These are phyloP conservation scores for Ramaria sp. DNA, from an alignment of 768 basidiomycete genomes.

Conservation along the genomic window DNA sequence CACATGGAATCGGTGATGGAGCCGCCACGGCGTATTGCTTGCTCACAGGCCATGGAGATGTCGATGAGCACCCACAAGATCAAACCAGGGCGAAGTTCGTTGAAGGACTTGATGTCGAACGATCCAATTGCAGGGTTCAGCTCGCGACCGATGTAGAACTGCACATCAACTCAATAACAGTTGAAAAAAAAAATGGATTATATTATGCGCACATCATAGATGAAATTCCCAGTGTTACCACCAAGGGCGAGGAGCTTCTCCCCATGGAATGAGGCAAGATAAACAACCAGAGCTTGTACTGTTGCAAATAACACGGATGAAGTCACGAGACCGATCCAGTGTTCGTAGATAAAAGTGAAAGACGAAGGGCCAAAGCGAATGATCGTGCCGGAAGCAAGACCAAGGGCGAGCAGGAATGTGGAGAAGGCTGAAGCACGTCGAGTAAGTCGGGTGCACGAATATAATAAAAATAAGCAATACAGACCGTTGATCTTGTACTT, in stretches of 20 bases:
- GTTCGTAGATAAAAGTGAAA: slow-evolving; percentile 86
- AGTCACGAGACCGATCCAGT: slow-evolving; percentile 83
- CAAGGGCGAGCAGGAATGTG: slow-evolving; percentile 75
- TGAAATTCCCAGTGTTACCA: slow-evolving; percentile 79
- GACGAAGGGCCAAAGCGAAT: slow-evolving; percentile 63
- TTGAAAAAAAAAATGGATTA: not conserved
- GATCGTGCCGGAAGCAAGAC: slow-evolving; percentile 59
- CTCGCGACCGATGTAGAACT: slow-evolving; percentile 94
- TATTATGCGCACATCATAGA: slow-evolving; percentile 72
- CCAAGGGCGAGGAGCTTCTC: slow-evolving; percentile 77
- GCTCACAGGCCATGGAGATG: slow-evolving; percentile 84
- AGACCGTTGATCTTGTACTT: slow-evolving; percentile 93
- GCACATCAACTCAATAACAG: not conserved
- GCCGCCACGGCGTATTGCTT: slow-evolving; percentile 72
- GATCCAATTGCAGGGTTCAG: slow-evolving; percentile 79
- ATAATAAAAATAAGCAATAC: slow-evolving; percentile 13
- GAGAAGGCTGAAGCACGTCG: slow-evolving; percentile 52
- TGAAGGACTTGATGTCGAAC: slow-evolving; percentile 70
- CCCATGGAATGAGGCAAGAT: slow-evolving; percentile 54
- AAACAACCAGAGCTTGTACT: slow-evolving; percentile 62
- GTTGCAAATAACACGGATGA: slow-evolving; percentile 72
- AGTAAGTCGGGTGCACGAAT: not conserved
- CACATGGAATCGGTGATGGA: slow-evolving; percentile 84
- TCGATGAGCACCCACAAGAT: slow-evolving; percentile 89
- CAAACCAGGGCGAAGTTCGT: slow-evolving; percentile 81